phyloP scores from a whole-genome alignment of 2,329 filamentous ascomycete genomes.

The Cercospora sp. region DNA sequence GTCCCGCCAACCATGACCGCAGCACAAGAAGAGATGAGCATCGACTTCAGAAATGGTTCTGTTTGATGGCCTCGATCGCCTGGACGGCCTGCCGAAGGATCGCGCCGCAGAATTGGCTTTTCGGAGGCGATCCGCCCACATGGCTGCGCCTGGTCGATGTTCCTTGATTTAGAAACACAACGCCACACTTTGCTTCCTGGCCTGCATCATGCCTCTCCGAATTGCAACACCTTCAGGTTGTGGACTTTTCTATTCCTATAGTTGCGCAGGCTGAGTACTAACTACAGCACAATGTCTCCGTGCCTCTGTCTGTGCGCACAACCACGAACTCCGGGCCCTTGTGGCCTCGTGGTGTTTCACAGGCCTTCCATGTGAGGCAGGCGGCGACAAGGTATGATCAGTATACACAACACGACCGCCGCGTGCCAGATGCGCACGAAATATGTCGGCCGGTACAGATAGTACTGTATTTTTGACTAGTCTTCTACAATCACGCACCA shows the following conservation, averaged over 20 bases:
- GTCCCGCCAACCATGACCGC: not conserved
- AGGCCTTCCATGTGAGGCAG: not conserved
- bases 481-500: not conserved
- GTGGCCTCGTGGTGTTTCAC: not conserved
- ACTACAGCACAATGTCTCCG: not conserved
- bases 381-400: not conserved
- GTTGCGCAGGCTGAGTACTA: not conserved
- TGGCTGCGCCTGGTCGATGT: constrained; percentile 7
- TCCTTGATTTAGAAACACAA: constrained; percentile 12
- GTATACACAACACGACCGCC: not conserved
- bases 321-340: not conserved
- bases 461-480: not conserved
- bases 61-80: not conserved
- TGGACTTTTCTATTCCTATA: not conserved
- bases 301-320: not conserved
- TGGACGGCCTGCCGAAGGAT: not conserved
- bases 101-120: not conserved
- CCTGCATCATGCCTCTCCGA: not conserved
- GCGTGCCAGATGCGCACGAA: not conserved
- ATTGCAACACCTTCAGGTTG: not conserved
- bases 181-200: constrained; percentile 11
- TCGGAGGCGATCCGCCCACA: not conserved
- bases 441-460: not conserved
- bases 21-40: not conserved
- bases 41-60: not conserved